Evolutionary conservation across 2,329 filamentous ascomycete genomes (phyloP).

Genomic region (Alternaria brassicae): DNA sequence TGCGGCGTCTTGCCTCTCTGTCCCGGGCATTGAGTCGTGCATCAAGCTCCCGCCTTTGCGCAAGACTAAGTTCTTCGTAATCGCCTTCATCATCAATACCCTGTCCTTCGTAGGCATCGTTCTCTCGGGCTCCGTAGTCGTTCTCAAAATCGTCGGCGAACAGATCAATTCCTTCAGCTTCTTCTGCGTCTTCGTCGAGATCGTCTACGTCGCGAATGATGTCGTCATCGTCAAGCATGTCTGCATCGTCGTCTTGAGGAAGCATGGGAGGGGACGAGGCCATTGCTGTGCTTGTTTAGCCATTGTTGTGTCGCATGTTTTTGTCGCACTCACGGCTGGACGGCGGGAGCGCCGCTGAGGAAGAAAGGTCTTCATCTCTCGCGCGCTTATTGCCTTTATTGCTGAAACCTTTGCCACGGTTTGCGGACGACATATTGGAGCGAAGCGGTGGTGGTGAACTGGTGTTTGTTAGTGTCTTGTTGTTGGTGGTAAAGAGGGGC

Average conservation of each 20-base stretch:
- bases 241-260: constrained; percentile 72
- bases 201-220: constrained; percentile 70
- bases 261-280: constrained; percentile 70
- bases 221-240: constrained; percentile 73
- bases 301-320: constrained; percentile 8
- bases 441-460: constrained; percentile 78
- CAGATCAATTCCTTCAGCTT: constrained; percentile 73
- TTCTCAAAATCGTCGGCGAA: constrained; percentile 74
- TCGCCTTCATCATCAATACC: constrained; percentile 85
- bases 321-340: constrained; percentile 65
- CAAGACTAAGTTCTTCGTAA: constrained; percentile 73
- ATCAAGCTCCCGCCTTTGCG: constrained; percentile 73
- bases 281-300: constrained; percentile 53
- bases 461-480: constrained; percentile 29
- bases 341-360: constrained; percentile 64
- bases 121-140: constrained; percentile 63
- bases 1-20: constrained; percentile 69
- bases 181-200: constrained; percentile 72
- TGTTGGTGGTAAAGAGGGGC: constrained; percentile 29
- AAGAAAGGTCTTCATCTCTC: constrained; percentile 68
- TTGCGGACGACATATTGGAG: constrained; percentile 81
- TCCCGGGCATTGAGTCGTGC: constrained; percentile 76
- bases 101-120: constrained; percentile 69
- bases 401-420: constrained; percentile 68
- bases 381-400: constrained; percentile 70